phyloP scores from a whole-genome alignment of 2,329 filamentous ascomycete species.

The Elsinoe necatrix region DNA sequence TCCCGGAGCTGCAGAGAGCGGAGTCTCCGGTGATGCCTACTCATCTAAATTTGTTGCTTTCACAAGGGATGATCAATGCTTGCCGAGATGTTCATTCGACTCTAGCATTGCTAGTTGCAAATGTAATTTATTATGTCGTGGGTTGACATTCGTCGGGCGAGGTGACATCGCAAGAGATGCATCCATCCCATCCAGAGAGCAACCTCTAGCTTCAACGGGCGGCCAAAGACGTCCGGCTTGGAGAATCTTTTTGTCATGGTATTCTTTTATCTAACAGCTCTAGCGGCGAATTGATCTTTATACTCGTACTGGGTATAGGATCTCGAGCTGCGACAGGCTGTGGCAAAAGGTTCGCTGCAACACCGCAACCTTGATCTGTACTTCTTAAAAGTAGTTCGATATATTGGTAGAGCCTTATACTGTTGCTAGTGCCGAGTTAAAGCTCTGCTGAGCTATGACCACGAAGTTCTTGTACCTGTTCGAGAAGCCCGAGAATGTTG shows the following conservation, averaged over 20 bases:
- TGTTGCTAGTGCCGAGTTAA: not conserved
- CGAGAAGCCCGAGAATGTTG: not conserved
- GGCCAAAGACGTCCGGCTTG: not conserved
- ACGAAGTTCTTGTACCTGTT: conserved; percentile 1
- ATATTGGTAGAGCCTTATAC: conserved; percentile 4
- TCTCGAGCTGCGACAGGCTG: not conserved
- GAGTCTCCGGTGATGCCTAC: not conserved
- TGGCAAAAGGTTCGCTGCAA: not conserved
- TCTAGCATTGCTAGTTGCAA: not conserved
- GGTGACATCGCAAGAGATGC: not conserved
- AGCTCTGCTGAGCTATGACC: not conserved
- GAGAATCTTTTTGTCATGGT: not conserved
- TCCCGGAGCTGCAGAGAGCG: not conserved
- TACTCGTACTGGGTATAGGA: not conserved
- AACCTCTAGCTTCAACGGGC: conserved; percentile 4
- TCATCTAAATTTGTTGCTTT: not conserved
- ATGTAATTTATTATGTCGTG: not conserved
- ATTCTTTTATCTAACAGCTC: not conserved
- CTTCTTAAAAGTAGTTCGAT: not conserved
- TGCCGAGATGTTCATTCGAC: too few species aligned
- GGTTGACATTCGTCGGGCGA: too few species aligned
- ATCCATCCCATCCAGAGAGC: not conserved
- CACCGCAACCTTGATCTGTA: not conserved
- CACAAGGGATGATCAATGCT: too few species aligned
- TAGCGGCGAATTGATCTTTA: conserved; percentile 5